These are phyloP conservation scores for Iberis amara DNA, from an alignment of 441 rosid species.

Conservation along the genomic window DNA sequence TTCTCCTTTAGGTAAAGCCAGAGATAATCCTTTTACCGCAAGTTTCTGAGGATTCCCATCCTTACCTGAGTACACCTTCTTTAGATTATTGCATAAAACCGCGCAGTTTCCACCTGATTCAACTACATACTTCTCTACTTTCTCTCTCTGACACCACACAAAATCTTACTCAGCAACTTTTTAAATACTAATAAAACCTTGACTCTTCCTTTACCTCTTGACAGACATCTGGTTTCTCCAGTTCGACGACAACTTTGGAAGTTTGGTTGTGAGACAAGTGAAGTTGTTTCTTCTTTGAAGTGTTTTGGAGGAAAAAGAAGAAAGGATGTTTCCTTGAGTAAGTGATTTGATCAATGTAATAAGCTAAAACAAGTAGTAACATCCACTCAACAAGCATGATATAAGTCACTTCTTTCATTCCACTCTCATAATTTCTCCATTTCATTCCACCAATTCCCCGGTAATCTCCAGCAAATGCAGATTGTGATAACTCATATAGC, in stretches of 20 bases:
- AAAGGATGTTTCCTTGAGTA: constrained; percentile 65
- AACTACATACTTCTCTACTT: constrained; percentile 65
- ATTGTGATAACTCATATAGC: constrained; percentile 73
- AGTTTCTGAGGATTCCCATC: constrained; percentile 83
- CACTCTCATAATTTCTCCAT: constrained; percentile 66
- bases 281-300: constrained; percentile 36
- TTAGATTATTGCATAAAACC: constrained; percentile 64
- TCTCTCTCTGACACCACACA: constrained; percentile 57
- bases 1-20: constrained; percentile 84
- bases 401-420: constrained; percentile 62
- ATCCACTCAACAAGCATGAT: constrained; percentile 83
- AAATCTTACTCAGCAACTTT: constrained; percentile 12
- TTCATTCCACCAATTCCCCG: constrained; percentile 71
- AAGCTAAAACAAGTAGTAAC: constrained; percentile 52
- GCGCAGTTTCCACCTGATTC: constrained; percentile 49
- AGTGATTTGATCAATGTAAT: constrained; percentile 58
- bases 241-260: constrained; percentile 62
- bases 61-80: constrained; percentile 68
- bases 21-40: constrained; percentile 82
- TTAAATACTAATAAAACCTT: neutral
- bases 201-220: constrained; percentile 58
- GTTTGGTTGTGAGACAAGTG: constrained; percentile 43
- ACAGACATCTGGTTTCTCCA: constrained; percentile 76
- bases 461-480: constrained; percentile 47
- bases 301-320: constrained; percentile 43